Evolutionary conservation across 257 asterid genomes (phyloP), one percentile per base, ranked within the genome.

Genomic region (Fraxinus quadrangulata): DNA sequence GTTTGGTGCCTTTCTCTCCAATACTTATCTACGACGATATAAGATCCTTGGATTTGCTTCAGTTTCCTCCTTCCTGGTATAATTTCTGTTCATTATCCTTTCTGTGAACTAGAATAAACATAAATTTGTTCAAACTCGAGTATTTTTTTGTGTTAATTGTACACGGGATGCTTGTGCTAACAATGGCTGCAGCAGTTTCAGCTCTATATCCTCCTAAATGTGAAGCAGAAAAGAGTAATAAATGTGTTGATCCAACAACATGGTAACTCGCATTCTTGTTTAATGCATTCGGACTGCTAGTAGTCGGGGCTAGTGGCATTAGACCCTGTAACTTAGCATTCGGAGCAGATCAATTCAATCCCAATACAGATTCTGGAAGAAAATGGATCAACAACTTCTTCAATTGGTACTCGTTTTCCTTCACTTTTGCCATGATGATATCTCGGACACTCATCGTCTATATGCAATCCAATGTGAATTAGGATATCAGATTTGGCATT

Each of bases 11-110:
- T 89, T 85, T 82, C 74, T 83, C 70, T 87, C 87, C 6, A 92
- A 89, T 82, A 87, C 94, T 24, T 86, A 87, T 75, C 81, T 89
- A 19, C 92, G 94, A 26, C 85, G 94, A 11, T 89, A 87, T 81
- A 84, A 80, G 24, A 89, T 88, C 1, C 89, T 89, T 2, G 91
- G 90, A 2, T 74, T 89, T 40, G 94, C 94, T 56, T 87, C 88
- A 33, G 12, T 89, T 0, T 84, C 89, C 31, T 87, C 94, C 5
- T 84, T 87, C 78, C 17, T 89, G 86, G 94, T 87, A 85, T 31
- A 71, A 21, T 12, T 42, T 40, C 17, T 42, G 63, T 42, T 45
- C 19, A 36, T 12, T 24, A 63, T 21, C 33, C 69, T 21, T 23
- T 61, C 37, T 24, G 17, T 19, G 26, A 37, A 21, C 4, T 36